Percentiles rank a stretch among this genome's conserved stretches.
phyloP scores from a whole-genome alignment of 495 filamentous ascomycete genomes.

The Penicillium crystallinum region DNA sequence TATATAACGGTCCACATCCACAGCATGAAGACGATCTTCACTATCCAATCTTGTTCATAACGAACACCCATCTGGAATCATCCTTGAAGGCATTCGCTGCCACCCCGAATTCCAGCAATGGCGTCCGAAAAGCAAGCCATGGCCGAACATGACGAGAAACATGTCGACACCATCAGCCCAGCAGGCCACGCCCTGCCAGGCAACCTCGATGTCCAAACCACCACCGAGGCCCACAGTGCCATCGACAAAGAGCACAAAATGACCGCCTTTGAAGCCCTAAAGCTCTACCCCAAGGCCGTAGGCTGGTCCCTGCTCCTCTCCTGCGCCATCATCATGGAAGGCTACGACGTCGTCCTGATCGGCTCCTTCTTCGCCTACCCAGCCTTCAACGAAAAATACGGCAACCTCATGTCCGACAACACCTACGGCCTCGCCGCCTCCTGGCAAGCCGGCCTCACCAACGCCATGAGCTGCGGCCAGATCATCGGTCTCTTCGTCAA shows the following conservation, averaged over 20 bases:
- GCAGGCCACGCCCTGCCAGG: neutral
- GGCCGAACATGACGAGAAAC: slow-evolving; percentile 4
- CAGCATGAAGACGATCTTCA: neutral
- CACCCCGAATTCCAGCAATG: neutral
- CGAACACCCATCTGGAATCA: neutral
- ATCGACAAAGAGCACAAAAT: slow-evolving; percentile 32
- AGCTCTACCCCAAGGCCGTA: slow-evolving; percentile 49
- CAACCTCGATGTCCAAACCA: slow-evolving; percentile 12
- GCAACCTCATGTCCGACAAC: slow-evolving; percentile 46
- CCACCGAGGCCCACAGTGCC: slow-evolving; percentile 12
- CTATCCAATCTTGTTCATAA: neutral
- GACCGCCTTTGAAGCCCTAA: slow-evolving; percentile 35
- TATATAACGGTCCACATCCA: neutral
- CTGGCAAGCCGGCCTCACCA: slow-evolving; percentile 69
- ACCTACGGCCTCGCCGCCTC: slow-evolving; percentile 46
- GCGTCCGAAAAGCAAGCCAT: slow-evolving; percentile 1
- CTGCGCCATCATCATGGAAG: slow-evolving; percentile 49
- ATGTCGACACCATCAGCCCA: neutral
- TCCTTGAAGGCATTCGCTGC: neutral
- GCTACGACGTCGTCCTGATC: slow-evolving; percentile 47
- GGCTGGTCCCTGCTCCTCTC: slow-evolving; percentile 47
- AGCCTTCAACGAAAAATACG: slow-evolving; percentile 62
- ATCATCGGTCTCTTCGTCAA: slow-evolving; percentile 62
- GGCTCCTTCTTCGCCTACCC: slow-evolving; percentile 39
- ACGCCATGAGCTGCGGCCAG: slow-evolving; percentile 57